phyloP scores from a whole-genome alignment of 31 red algal species.

The Odonthalia washingtoniensis region DNA sequence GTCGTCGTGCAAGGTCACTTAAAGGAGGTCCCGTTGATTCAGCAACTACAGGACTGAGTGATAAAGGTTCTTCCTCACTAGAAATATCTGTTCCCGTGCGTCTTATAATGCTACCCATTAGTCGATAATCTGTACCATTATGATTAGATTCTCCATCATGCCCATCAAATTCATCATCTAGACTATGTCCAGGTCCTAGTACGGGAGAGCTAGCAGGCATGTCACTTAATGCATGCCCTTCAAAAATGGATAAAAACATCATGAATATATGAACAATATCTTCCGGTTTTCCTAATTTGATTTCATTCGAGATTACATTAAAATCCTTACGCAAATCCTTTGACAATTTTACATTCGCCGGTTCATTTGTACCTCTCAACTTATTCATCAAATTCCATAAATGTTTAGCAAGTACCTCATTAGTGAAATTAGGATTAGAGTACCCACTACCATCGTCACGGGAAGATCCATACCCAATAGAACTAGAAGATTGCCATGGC shows the following conservation, averaged over 20 bases:
- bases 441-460: conserved; percentile 31
- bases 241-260: conserved; percentile 59
- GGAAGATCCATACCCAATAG: conserved; percentile 31
- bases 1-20: conserved; percentile 56
- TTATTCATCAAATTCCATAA: conserved; percentile 62
- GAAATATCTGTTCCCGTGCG: conserved; percentile 58
- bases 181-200: conserved; percentile 10
- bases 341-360: conserved; percentile 41
- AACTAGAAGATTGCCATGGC: conserved; percentile 8
- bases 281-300: conserved; percentile 49
- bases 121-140: neutral
- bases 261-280: conserved; percentile 47
- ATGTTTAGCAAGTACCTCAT: conserved; percentile 46
- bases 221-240: conserved; percentile 43
- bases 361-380: conserved; percentile 50
- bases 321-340: conserved; percentile 60
- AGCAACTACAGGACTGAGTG: conserved; percentile 63
- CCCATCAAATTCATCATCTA: conserved; percentile 1
- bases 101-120: conserved; percentile 8
- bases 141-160: conserved; percentile 21
- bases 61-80: conserved; percentile 63
- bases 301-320: conserved; percentile 31
- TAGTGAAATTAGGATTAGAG: conserved; percentile 8
- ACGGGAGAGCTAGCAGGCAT: conserved; percentile 15
- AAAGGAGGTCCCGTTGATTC: conserved; percentile 33